Evolutionary conservation across 2,329 filamentous ascomycete genomes (phyloP).

Genomic region (Cryphonectria parasitica): DNA sequence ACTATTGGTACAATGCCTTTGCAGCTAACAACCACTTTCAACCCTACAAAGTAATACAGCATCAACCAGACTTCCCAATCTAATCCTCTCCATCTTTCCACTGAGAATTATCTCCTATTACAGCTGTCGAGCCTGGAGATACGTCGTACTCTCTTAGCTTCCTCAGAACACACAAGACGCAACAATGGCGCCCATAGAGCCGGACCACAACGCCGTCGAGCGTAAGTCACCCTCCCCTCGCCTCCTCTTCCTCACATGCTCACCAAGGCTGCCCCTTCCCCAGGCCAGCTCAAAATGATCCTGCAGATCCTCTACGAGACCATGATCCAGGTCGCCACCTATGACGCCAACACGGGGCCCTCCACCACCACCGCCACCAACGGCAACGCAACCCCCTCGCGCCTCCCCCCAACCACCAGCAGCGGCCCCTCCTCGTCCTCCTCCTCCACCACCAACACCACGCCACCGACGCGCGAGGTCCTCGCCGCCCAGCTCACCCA

Average conservation of each 20-base stretch:
- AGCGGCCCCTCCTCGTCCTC: constrained; percentile 23
- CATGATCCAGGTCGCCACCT: constrained; percentile 65
- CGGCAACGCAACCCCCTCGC: constrained; percentile 60
- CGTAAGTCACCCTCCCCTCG: constrained; percentile 27
- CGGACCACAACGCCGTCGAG: constrained; percentile 34
- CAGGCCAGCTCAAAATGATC: constrained; percentile 63
- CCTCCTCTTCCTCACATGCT: neutral
- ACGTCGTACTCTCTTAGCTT: neutral
- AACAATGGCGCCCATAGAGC: constrained; percentile 35
- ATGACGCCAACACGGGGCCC: constrained; percentile 55
- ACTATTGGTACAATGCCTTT: neutral
- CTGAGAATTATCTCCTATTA: neutral
- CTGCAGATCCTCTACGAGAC: constrained; percentile 68
- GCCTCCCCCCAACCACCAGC: constrained; percentile 31
- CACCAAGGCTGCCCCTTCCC: neutral
- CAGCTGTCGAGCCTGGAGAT: neutral
- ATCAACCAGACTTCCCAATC: neutral
- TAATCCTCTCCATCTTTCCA: neutral
- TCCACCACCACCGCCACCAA: constrained; percentile 19
- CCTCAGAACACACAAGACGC: neutral
- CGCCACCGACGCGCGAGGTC: constrained; percentile 59
- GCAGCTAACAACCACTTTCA: neutral
- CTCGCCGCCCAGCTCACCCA: constrained; percentile 56
- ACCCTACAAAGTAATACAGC: neutral
- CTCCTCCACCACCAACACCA: neutral